These are phyloP conservation scores for Pugionium cornutum DNA, from an alignment of 345 rosid genomes.

Conservation along the genomic window DNA sequence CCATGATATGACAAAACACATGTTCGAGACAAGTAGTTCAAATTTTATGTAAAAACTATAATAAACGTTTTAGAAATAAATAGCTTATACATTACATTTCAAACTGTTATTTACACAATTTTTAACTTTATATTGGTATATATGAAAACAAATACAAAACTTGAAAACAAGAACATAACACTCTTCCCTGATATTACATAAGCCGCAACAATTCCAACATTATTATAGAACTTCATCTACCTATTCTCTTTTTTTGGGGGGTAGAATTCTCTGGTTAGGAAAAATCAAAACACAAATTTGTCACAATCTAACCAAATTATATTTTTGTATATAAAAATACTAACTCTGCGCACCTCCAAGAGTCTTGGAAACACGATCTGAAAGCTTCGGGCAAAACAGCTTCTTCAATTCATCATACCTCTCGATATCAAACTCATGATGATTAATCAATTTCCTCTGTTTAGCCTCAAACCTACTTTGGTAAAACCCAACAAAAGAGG, in stretches of 20 bases:
- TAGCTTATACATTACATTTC: no score
- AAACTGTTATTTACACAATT: constrained; percentile 8
- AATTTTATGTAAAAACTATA: no score
- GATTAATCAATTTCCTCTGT: constrained; percentile 59
- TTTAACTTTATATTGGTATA: not conserved
- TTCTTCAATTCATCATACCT: constrained; percentile 65
- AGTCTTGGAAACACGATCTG: constrained; percentile 32
- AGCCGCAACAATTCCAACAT: constrained; percentile 15
- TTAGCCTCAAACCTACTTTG: constrained; percentile 66
- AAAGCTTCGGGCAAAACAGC: constrained; percentile 32
- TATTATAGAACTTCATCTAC: constrained; percentile 19
- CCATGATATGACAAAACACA: no score
- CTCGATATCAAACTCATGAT: constrained; percentile 49
- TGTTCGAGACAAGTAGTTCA: no score
- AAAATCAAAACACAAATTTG: constrained; percentile 17
- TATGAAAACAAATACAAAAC: no score
- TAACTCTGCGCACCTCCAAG: constrained; percentile 30
- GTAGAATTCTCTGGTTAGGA: constrained; percentile 28
- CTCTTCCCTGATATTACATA: constrained; percentile 28
- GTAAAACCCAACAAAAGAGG: constrained; percentile 88
- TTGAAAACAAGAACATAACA: constrained; percentile 9
- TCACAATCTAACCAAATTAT: no score
- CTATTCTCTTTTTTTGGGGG: not conserved
- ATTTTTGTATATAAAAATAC: constrained; percentile 6
- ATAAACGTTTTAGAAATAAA: no score